Conservation (phyloP, 371 early-diverging fungal genomes). For the Mucor plumbeus region DNA sequence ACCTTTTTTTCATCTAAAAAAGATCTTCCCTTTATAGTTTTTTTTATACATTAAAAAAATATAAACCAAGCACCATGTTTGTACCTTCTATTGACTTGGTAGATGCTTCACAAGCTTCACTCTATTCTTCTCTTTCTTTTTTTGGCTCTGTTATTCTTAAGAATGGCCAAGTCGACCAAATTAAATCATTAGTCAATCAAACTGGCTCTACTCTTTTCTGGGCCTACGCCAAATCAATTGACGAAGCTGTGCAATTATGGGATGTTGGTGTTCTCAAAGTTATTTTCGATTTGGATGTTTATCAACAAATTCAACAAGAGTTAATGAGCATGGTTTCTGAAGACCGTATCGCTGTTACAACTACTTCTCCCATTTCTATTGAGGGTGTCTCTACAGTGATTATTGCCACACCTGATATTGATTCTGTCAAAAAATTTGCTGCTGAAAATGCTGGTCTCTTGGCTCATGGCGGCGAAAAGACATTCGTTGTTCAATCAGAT, state of each 20-base stretch:
- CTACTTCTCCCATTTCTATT: neutral
- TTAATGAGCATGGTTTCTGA: conserved; percentile 38
- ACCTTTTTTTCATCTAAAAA: neutral
- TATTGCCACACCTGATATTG: conserved; percentile 14
- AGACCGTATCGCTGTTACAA: conserved; percentile 51
- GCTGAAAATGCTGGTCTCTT: conserved; percentile 35
- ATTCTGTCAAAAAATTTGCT: conserved; percentile 20
- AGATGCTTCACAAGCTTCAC: conserved; percentile 28
- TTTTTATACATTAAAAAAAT: conserved; percentile 12
- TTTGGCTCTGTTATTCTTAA: conserved; percentile 41
- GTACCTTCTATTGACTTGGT: conserved; percentile 55
- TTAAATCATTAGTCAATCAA: conserved; percentile 42
- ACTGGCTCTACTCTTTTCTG: conserved; percentile 60
- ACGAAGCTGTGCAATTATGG: conserved; percentile 60
- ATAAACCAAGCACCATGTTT: conserved; percentile 45
- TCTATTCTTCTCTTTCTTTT: conserved; percentile 35
- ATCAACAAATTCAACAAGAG: conserved; percentile 29
- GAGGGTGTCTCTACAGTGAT: conserved; percentile 33
- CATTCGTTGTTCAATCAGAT: conserved; percentile 44
- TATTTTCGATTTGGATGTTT: conserved; percentile 50
- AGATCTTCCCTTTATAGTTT: neutral
- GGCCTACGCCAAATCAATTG: conserved; percentile 53
- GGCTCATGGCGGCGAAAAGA: conserved; percentile 48
- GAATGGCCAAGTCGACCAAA: conserved; percentile 45
- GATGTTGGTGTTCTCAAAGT: conserved; percentile 69